These are phyloP conservation scores for Scleroderma bovista DNA, from an alignment of 768 basidiomycete genomes.

Conservation along the genomic window DNA sequence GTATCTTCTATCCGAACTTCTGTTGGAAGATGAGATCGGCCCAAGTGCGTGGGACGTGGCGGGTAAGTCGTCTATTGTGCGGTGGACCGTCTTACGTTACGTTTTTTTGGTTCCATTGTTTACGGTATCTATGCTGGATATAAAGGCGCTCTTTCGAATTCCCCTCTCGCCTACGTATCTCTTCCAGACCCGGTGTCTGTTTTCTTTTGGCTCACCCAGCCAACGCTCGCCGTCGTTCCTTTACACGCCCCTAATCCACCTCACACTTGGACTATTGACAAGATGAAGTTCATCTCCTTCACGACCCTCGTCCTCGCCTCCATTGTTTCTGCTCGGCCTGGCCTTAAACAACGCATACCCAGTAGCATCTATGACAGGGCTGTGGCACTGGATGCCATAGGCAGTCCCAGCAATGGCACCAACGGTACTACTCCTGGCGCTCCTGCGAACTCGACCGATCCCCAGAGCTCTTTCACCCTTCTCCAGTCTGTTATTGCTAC, in stretches of 20 bases:
- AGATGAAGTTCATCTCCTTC: conserved; percentile 37
- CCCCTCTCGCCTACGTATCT: conserved; percentile 10
- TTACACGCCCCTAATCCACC: background rate
- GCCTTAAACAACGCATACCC: conserved; percentile 27
- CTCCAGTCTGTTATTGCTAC: conserved; percentile 45
- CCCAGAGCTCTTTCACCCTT: conserved; percentile 33
- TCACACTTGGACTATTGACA: conserved; percentile 5
- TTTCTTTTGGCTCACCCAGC: background rate
- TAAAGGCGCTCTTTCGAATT: conserved; percentile 9
- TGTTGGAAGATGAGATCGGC: background rate
- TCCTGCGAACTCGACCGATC: conserved; percentile 11
- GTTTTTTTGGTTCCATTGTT: conserved; percentile 18
- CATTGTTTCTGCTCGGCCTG: conserved; percentile 32
- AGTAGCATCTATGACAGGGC: conserved; percentile 16
- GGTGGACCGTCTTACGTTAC: background rate
- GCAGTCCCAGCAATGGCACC: conserved; percentile 15
- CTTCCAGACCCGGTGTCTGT: conserved; percentile 1
- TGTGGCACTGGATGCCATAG: conserved; percentile 37
- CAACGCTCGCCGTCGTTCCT: conserved; percentile 22
- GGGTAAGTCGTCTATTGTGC: conserved; percentile 9
- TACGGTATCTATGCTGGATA: conserved; percentile 8
- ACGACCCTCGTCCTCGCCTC: conserved; percentile 25
- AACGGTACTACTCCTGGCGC: conserved; percentile 6
- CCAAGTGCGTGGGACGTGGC: background rate
- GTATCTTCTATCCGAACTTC: background rate